Percentiles rank a stretch among this genome's conserved stretches.
phyloP scores from a whole-genome alignment of 768 basidiomycete genomes.

The Pisolithus tinctorius region DNA sequence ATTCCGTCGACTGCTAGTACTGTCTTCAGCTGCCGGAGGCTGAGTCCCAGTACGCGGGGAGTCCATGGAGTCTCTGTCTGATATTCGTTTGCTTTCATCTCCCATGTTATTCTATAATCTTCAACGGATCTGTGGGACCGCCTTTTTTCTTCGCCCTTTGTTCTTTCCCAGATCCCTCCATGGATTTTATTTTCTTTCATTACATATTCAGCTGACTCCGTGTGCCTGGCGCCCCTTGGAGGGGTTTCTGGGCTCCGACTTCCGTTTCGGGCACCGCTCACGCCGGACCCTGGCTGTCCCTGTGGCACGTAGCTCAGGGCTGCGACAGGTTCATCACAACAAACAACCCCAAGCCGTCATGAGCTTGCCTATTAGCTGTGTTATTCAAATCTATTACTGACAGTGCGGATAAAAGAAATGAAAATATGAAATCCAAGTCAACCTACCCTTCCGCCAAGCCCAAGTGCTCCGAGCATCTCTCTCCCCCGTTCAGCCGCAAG shows the following conservation, averaged over 20 bases:
- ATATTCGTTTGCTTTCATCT: background rate
- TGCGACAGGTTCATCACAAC: background rate
- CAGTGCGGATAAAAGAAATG: background rate
- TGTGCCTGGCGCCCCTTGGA: background rate
- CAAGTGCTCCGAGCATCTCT: slow-evolving; percentile 17
- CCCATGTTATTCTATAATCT: background rate
- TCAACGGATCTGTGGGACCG: too few relatives aligned
- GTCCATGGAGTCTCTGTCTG: background rate
- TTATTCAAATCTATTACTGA: background rate
- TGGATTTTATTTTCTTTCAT: slow-evolving; percentile 13
- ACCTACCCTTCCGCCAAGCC: slow-evolving; percentile 2
- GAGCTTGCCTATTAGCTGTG: background rate
- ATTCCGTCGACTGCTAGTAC: background rate
- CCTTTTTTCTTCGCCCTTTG: background rate
- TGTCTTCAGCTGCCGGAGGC: background rate
- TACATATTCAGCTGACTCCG: too few relatives aligned
- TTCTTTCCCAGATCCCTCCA: background rate
- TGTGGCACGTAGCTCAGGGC: too few relatives aligned
- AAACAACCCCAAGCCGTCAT: background rate
- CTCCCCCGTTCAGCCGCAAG: slow-evolving; percentile 15
- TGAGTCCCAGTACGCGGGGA: background rate
- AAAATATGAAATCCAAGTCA: background rate
- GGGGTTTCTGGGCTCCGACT: background rate
- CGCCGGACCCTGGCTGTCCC: background rate
- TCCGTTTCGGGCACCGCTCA: background rate